These are phyloP conservation scores for Suillus occidentalis DNA, from an alignment of 768 basidiomycete species.

Conservation along the genomic window DNA sequence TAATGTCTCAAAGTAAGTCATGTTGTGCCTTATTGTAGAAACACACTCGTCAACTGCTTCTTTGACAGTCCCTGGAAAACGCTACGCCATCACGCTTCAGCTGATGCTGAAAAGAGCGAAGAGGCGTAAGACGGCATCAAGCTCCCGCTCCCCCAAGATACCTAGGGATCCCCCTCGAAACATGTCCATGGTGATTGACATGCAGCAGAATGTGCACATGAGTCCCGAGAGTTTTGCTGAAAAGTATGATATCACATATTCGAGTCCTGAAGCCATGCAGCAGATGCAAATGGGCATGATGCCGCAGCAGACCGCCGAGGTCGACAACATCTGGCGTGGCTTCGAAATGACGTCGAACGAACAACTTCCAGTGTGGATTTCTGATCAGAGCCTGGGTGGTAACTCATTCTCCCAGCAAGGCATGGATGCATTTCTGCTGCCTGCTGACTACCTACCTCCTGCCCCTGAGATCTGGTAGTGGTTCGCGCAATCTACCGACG, in stretches of 20 bases:
- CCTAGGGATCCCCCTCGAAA: slow-evolving; percentile 55
- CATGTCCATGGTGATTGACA: slow-evolving; percentile 48
- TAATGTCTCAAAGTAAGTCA: slow-evolving; percentile 76
- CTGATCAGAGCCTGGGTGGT: slow-evolving; percentile 80
- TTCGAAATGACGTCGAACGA: slow-evolving; percentile 72
- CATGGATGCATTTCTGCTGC: slow-evolving; percentile 83
- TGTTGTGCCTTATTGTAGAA: not conserved
- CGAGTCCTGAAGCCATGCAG: slow-evolving; percentile 32
- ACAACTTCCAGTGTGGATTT: slow-evolving; percentile 83
- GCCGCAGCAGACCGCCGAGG: slow-evolving; percentile 29
- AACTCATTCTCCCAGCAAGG: slow-evolving; percentile 75
- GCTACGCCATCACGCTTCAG: slow-evolving; percentile 88
- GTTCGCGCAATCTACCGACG: not conserved
- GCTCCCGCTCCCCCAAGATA: slow-evolving; percentile 61
- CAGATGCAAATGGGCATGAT: slow-evolving; percentile 32
- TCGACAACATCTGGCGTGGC: slow-evolving; percentile 75
- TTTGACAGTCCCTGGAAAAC: slow-evolving; percentile 79
- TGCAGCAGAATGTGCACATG: slow-evolving; percentile 33
- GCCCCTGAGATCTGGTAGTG: slow-evolving; percentile 75
- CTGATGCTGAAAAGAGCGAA: slow-evolving; percentile 82
- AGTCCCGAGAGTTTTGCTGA: slow-evolving; percentile 56
- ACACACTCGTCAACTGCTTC: slow-evolving; percentile 10
- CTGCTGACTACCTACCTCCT: slow-evolving; percentile 69
- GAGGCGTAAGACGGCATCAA: slow-evolving; percentile 55
- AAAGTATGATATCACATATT: slow-evolving; percentile 49